Percentiles rank a stretch among this genome's conserved stretches.
phyloP scores from a whole-genome alignment of 1,284 basidiomycete genomes.

The Marasmius sp. region DNA sequence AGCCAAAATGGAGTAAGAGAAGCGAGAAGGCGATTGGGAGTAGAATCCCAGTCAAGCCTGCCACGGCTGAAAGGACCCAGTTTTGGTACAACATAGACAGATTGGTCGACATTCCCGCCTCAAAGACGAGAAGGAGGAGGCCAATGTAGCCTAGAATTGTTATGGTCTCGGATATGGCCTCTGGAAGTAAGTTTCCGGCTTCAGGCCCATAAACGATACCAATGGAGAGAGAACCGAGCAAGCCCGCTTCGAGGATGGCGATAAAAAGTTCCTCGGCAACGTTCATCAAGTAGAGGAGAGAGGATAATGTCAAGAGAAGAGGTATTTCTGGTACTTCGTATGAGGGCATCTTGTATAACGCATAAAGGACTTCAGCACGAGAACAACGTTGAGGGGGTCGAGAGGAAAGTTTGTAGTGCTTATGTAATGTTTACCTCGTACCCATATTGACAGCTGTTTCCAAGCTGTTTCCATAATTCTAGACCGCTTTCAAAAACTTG shows the following conservation, averaged over 20 bases:
- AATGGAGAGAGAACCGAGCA: conserved; percentile 32
- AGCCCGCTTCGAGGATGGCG: conserved; percentile 28
- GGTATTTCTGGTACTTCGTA: conserved; percentile 5
- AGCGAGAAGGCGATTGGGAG: conserved; percentile 37
- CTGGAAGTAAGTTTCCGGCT: conserved; percentile 30
- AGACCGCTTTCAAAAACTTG: no score
- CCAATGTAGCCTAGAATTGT: conserved; percentile 35
- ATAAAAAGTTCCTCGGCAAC: conserved; percentile 25
- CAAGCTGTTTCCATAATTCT: no score
- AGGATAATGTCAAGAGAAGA: conserved; percentile 19
- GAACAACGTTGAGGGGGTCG: no score
- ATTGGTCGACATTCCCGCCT: conserved; percentile 35
- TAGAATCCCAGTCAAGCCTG: conserved; percentile 34
- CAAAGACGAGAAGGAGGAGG: conserved; percentile 36
- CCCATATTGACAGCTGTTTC: no score
- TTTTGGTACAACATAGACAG: conserved; percentile 31
- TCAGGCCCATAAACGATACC: conserved; percentile 34
- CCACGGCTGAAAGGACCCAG: conserved; percentile 28
- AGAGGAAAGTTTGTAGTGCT: no score
- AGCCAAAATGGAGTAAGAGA: conserved; percentile 32
- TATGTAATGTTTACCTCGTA: no score
- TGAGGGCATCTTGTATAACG: conserved; percentile 10
- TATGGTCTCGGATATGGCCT: conserved; percentile 25
- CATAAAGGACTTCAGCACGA: not conserved
- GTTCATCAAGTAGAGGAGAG: conserved; percentile 7